Evolutionary conservation across 108 stramenopile genomes (phyloP).

Genomic region (Cyclotella sp.): DNA sequence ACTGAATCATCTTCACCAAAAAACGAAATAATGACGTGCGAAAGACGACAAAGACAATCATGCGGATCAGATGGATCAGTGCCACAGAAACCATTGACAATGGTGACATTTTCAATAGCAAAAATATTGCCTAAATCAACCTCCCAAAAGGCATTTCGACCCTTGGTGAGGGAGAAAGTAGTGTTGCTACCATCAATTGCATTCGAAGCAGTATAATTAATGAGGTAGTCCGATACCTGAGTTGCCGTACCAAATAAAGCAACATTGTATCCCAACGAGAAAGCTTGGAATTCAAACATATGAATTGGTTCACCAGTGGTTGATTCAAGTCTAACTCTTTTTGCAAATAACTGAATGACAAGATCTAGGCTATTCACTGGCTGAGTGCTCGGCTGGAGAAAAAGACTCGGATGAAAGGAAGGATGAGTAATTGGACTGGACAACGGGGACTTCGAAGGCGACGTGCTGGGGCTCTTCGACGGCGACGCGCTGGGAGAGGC

Average conservation of each 20-base stretch:
- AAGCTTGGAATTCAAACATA: not conserved
- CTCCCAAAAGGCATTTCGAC: not conserved
- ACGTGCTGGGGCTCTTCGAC: no score
- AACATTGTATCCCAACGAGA: not conserved
- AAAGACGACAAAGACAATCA: not conserved
- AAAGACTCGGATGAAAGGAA: no score
- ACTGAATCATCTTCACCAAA: not conserved
- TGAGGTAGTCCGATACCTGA: not conserved
- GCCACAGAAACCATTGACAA: not conserved
- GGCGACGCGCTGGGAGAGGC: no score
- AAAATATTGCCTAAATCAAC: not conserved
- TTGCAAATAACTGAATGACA: not conserved
- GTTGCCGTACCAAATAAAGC: not conserved
- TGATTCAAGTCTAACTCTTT: not conserved
- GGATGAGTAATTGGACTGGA: no score
- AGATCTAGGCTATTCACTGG: not conserved
- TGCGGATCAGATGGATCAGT: not conserved
- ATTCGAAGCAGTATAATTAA: constrained; percentile 1
- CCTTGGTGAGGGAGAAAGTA: not conserved
- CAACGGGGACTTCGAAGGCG: no score
- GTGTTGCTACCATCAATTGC: not conserved
- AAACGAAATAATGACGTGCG: not conserved
- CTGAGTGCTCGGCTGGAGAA: not conserved
- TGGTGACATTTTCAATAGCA: constrained; percentile 6
- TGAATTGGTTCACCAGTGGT: not conserved